Percentiles rank a stretch among this genome's conserved stretches.
Evolutionary conservation across 148 eudicot species (phyloP).

Genomic region (Suaeda aralocaspica): DNA sequence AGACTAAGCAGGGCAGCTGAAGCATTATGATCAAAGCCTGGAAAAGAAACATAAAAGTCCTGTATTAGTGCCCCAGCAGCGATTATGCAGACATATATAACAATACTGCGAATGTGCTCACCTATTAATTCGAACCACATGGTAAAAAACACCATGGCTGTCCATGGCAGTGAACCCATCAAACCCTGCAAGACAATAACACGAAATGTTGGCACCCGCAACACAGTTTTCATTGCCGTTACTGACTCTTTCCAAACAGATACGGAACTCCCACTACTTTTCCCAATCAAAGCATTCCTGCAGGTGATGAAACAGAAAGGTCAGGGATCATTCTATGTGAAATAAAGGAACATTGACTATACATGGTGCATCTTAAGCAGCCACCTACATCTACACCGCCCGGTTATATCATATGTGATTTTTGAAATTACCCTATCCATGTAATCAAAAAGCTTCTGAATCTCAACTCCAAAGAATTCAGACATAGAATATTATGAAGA

Average conservation of each 20-base stretch:
- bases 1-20: conserved; percentile 73
- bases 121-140: conserved; percentile 95
- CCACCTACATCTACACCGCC: background rate
- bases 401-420: background rate
- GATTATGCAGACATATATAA: background rate
- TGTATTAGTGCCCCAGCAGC: too few species aligned
- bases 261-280: conserved; percentile 30
- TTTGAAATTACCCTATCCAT: background rate
- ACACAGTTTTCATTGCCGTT: conserved; percentile 69
- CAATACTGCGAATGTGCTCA: conserved; percentile 30
- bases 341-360: background rate
- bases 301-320: conserved; percentile 1
- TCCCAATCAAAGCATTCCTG: conserved; percentile 54
- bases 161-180: conserved; percentile 93
- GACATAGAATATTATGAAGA: background rate
- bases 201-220: conserved; percentile 74
- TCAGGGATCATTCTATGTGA: background rate
- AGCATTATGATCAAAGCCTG: conserved; percentile 80
- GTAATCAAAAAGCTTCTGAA: background rate
- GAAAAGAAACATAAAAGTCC: conserved; percentile 1
- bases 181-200: conserved; percentile 92
- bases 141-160: conserved; percentile 93
- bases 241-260: conserved; percentile 77
- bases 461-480: background rate
- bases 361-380: background rate